phyloP scores from a whole-genome alignment of 108 stramenopile genomes.

The Schizochytrium sp. region DNA sequence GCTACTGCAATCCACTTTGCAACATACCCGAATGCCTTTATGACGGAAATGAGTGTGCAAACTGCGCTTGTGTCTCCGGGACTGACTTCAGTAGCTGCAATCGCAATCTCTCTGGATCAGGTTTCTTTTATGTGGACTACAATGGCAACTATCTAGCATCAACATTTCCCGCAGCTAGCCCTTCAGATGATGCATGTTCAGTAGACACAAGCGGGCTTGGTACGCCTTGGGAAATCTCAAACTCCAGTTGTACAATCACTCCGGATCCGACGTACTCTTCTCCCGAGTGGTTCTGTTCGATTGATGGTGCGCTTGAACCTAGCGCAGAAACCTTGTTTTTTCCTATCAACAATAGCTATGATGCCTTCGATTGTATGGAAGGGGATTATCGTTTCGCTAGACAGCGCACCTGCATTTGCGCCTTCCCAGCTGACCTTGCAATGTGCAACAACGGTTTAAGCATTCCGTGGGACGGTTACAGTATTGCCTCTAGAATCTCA shows the following conservation, averaged over 20 bases:
- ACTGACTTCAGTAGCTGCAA: conserved; percentile 16
- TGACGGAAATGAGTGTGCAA: conserved; percentile 50
- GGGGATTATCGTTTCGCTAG: background rate
- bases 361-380: background rate
- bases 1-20: conserved; percentile 59
- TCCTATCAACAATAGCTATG: background rate
- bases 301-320: background rate
- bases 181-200: background rate
- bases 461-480: too few relatives aligned
- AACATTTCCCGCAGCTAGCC: background rate
- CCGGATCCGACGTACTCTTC: background rate
- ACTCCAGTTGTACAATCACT: background rate
- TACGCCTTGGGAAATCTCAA: background rate
- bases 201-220: background rate
- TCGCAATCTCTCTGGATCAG: background rate
- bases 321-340: background rate
- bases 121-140: background rate
- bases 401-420: conserved; percentile 5
- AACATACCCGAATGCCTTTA: conserved; percentile 49
- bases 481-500: too few relatives aligned
- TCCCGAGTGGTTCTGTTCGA: background rate
- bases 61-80: conserved; percentile 16
- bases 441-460: background rate
- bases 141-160: background rate
- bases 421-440: background rate